A percentile compares a stretch with the other conserved stretches of the same genome.
phyloP scores from a whole-genome alignment of 176 grass and related monocot genomes.

The Oryza punctata region DNA sequence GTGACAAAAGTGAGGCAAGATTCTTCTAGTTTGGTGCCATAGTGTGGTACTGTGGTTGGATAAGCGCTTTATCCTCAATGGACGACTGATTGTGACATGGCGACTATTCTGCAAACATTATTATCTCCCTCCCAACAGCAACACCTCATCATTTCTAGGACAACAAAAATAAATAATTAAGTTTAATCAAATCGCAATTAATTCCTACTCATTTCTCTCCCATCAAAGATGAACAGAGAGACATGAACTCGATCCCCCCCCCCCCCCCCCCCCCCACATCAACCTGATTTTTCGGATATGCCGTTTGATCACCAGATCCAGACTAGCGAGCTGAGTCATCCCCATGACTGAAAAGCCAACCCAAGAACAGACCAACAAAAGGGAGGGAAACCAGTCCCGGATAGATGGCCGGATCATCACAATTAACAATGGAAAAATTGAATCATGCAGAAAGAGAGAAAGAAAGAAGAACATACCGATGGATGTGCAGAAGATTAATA shows the following conservation, averaged over 20 bases:
- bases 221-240: not conserved
- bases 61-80: not conserved
- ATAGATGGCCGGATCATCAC: not conserved
- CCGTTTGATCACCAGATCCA: not conserved
- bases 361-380: not conserved
- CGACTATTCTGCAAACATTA: not conserved
- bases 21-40: constrained; percentile 4
- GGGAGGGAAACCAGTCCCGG: not conserved
- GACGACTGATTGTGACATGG: not conserved
- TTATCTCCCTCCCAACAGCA: not conserved
- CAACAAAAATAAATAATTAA: not conserved
- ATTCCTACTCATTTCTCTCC: not conserved
- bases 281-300: not conserved
- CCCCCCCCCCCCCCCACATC: not conserved
- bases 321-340: not conserved
- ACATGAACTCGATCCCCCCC: not conserved
- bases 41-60: not conserved
- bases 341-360: not conserved
- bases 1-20: not conserved
- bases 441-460: constrained; percentile 4
- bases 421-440: not conserved
- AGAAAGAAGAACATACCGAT: not conserved
- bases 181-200: not conserved
- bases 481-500: not conserved
- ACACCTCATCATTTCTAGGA: not conserved